phyloP scores from a whole-genome alignment of 2,329 filamentous ascomycete genomes.

The Nakataea oryzae region DNA sequence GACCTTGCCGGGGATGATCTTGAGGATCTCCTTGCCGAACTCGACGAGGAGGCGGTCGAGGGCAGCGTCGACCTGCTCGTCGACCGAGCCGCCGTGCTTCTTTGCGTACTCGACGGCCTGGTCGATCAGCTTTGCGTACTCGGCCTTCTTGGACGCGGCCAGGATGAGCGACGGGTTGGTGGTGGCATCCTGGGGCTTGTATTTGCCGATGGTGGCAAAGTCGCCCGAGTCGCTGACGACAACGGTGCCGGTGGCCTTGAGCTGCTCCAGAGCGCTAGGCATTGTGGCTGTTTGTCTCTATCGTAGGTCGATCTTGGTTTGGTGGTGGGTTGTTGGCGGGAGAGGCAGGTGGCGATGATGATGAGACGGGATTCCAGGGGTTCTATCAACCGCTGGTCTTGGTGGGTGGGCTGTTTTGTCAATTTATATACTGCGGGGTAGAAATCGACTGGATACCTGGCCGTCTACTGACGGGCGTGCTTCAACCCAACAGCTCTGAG shows the following conservation, averaged over 20 bases:
- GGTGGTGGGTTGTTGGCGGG: not conserved
- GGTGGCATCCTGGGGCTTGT: constrained; percentile 99
- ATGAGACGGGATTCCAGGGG: not conserved
- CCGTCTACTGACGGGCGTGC: no score
- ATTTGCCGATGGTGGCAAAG: constrained; percentile 87
- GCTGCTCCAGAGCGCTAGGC: constrained; percentile 86
- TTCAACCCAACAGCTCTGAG: not conserved
- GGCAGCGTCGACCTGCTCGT: constrained; percentile 78
- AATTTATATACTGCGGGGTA: not conserved
- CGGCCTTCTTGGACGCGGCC: constrained; percentile 93
- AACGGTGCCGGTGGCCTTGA: constrained; percentile 93
- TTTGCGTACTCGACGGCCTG: constrained; percentile 79
- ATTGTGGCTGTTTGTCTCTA: constrained; percentile 36
- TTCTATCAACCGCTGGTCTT: not conserved
- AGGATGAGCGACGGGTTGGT: constrained; percentile 99
- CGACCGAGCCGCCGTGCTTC: constrained; percentile 54
- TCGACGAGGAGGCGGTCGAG: constrained; percentile 92
- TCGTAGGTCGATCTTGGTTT: no score
- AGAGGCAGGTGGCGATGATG: not conserved
- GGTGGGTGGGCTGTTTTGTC: not conserved
- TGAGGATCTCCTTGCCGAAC: constrained; percentile 95
- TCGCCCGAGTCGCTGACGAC: constrained; percentile 96
- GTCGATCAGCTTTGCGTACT: constrained; percentile 90
- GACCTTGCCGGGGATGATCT: constrained; percentile 96
- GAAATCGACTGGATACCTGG: not conserved